Evolutionary conservation across 768 basidiomycete species (phyloP).

Genomic region (Mycena maculata): DNA sequence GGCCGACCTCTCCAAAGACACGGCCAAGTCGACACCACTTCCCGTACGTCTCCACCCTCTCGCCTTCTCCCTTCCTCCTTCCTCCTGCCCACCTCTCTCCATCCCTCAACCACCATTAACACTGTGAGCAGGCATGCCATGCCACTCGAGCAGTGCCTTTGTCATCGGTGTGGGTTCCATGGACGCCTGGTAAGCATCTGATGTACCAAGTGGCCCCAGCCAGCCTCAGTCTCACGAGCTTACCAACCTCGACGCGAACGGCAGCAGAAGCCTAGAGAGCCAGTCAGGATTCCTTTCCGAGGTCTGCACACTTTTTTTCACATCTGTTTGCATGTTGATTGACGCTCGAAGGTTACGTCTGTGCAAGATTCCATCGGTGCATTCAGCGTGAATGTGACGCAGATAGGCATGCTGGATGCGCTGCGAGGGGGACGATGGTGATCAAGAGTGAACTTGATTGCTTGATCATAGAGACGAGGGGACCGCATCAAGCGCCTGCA

Average conservation of each 20-base stretch:
- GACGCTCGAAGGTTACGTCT: slow-evolving; percentile 48
- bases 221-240: slow-evolving; percentile 21
- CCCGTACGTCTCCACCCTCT: slow-evolving; percentile 45
- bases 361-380: slow-evolving; percentile 55
- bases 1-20: slow-evolving; percentile 49
- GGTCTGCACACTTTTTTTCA: neutral
- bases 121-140: too few species aligned
- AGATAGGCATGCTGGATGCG: slow-evolving; percentile 53
- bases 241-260: slow-evolving; percentile 6
- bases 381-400: slow-evolving; percentile 51
- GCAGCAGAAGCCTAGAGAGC: neutral
- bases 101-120: too few species aligned
- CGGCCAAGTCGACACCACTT: slow-evolving; percentile 52
- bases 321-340: neutral
- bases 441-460: slow-evolving; percentile 58
- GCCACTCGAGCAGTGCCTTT: too few species aligned
- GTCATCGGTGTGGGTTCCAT: too few species aligned
- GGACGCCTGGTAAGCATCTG: too few species aligned
- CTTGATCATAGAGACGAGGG: slow-evolving; percentile 69
- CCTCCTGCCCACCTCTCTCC: too few species aligned
- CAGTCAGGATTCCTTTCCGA: slow-evolving; percentile 27
- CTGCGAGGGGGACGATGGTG: slow-evolving; percentile 41
- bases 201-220: too few species aligned
- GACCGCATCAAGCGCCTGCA: slow-evolving; percentile 69
- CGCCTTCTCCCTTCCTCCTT: neutral